Percentiles rank a stretch among this genome's conserved stretches.
Conservation (phyloP, 2,329 filamentous ascomycete genomes). For the Xylariomycetidae sp. region DNA sequence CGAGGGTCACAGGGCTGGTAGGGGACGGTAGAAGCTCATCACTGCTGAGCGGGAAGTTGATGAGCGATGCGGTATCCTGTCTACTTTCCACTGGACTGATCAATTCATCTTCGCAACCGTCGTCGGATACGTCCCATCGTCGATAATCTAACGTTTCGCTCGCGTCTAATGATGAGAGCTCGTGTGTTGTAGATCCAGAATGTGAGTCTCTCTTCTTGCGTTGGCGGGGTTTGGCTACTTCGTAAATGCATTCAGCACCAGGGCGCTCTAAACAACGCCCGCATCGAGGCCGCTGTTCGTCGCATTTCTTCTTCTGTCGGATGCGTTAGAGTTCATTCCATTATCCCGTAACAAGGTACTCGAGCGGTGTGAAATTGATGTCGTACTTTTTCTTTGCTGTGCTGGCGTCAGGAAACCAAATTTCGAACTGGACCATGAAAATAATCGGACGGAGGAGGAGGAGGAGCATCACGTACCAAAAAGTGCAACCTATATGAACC, state of each 20-base stretch:
- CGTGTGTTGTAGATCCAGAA: conserved; percentile 11
- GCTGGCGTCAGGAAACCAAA: conserved; percentile 15
- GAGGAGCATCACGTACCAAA: conserved; percentile 46
- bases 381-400: conserved; percentile 52
- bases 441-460: too few relatives aligned
- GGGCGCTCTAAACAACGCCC: conserved; percentile 46
- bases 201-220: conserved; percentile 33
- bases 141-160: conserved; percentile 12
- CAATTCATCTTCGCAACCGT: conserved; percentile 15
- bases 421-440: too few relatives aligned
- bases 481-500: conserved; percentile 40
- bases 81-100: conserved; percentile 16
- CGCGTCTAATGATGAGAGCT: conserved; percentile 7
- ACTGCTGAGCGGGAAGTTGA: conserved; percentile 11
- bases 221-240: conserved; percentile 40
- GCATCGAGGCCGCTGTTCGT: conserved; percentile 47
- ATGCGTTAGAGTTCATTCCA: too few relatives aligned
- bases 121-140: conserved; percentile 15
- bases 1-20: conserved; percentile 26
- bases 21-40: conserved; percentile 25
- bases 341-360: background rate
- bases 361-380: background rate
- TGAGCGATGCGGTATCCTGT: conserved; percentile 11
- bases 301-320: conserved; percentile 57
- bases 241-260: conserved; percentile 46